A percentile compares a stretch with the other conserved stretches of the same genome.
Evolutionary conservation across 2,329 filamentous ascomycete species (phyloP).

Genomic region (Venturia carpophila): DNA sequence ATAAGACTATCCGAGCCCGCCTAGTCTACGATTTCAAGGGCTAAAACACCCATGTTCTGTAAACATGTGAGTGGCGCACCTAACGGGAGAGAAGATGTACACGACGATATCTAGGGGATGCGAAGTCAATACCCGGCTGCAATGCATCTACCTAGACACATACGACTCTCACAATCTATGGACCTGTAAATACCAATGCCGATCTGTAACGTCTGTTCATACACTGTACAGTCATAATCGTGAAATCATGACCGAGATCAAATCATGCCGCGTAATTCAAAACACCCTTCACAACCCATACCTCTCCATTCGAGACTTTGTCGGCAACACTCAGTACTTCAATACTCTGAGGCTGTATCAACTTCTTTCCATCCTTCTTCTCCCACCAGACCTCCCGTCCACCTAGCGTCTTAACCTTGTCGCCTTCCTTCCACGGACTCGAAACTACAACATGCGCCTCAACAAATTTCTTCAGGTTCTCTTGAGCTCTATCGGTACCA

Average conservation of each 20-base stretch:
- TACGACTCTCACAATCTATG: background rate
- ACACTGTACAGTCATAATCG: background rate
- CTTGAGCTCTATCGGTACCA: slow-evolving; percentile 66
- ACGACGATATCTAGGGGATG: background rate
- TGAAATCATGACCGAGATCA: slow-evolving; percentile 21
- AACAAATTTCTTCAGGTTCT: slow-evolving; percentile 73
- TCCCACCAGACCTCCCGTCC: slow-evolving; percentile 80
- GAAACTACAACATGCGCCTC: slow-evolving; percentile 71
- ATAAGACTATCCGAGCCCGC: slow-evolving; percentile 26
- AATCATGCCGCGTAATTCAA: slow-evolving; percentile 27
- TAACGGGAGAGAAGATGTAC: background rate
- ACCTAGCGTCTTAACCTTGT: slow-evolving; percentile 59
- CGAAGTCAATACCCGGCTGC: background rate
- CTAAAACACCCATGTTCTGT: background rate
- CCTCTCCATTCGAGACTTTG: slow-evolving; percentile 77
- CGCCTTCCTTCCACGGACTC: slow-evolving; percentile 65
- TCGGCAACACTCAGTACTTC: slow-evolving; percentile 68
- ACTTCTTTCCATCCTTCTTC: slow-evolving; percentile 54
- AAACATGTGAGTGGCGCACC: background rate
- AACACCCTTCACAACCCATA: slow-evolving; percentile 66
- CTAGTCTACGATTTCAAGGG: slow-evolving; percentile 30
- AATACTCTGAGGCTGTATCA: slow-evolving; percentile 73
- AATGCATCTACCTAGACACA: background rate
- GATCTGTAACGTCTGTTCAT: background rate
- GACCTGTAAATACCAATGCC: background rate